Evolutionary conservation across 2,329 filamentous ascomycete species (phyloP).

Genomic region (Fusarium dimerum): DNA sequence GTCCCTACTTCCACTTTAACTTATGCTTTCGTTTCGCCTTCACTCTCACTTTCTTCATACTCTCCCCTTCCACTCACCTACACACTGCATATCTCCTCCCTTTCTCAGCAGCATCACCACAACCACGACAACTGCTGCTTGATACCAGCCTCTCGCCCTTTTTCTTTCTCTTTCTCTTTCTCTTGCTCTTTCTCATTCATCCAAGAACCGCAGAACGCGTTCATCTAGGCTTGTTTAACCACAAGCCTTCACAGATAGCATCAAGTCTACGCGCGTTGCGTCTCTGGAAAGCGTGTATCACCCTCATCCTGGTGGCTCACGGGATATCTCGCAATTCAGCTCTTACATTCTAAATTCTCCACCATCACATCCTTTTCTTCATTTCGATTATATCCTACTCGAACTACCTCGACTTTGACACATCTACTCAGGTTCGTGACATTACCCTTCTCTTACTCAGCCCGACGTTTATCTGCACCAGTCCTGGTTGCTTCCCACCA

Average conservation of each 20-base stretch:
- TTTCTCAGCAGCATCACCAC: not conserved
- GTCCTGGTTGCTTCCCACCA: not conserved
- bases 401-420: not conserved
- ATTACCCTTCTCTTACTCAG: not conserved
- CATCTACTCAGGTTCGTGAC: not conserved
- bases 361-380: not conserved
- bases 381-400: not conserved
- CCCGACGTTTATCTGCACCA: not conserved
- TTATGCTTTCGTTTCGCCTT: too few relatives aligned
- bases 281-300: not conserved
- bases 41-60: too few relatives aligned
- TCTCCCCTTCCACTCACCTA: not conserved
- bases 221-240: not conserved
- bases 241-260: not conserved
- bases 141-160: not conserved
- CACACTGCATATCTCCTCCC: not conserved
- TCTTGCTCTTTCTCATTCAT: too few relatives aligned
- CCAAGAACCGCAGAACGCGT: too few relatives aligned
- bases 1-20: too few relatives aligned
- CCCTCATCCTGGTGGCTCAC: not conserved
- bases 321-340: not conserved
- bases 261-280: not conserved
- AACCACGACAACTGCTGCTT: not conserved
- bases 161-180: not conserved
- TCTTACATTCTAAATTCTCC: not conserved